Evolutionary conservation across 2,329 filamentous ascomycete genomes (phyloP).

Genomic region (Ophiosphaerella herpotricha): DNA sequence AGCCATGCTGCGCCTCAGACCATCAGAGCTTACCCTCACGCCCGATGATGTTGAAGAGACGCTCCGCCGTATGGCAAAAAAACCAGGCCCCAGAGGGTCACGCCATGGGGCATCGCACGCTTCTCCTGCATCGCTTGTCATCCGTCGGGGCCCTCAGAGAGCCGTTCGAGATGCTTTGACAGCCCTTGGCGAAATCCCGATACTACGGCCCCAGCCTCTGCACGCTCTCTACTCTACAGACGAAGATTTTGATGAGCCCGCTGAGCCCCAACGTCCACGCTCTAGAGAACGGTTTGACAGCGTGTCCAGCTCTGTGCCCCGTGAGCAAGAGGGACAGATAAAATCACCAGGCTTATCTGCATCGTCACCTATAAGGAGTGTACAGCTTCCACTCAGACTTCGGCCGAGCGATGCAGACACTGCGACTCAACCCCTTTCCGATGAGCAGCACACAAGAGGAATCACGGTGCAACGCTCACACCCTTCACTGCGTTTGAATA

Average conservation of each 20-base stretch:
- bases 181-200: conserved; percentile 29
- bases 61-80: conserved; percentile 35
- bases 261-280: conserved; percentile 1
- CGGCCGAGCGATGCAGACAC: conserved; percentile 4
- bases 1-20: conserved; percentile 42
- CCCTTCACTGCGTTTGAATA: conserved; percentile 8
- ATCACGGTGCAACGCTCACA: conserved; percentile 5
- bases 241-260: conserved; percentile 16
- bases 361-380: conserved; percentile 5
- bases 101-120: conserved; percentile 6
- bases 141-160: conserved; percentile 38
- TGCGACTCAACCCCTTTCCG: background rate
- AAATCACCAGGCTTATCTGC: background rate
- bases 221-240: conserved; percentile 24
- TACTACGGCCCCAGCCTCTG: conserved; percentile 27
- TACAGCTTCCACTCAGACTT: conserved; percentile 32
- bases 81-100: conserved; percentile 18
- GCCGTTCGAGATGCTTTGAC: conserved; percentile 37
- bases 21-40: conserved; percentile 44
- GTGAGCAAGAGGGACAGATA: conserved; percentile 1
- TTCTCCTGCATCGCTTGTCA: conserved; percentile 19
- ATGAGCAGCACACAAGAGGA: conserved; percentile 8
- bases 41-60: conserved; percentile 44
- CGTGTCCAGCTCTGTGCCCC: background rate
- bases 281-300: conserved; percentile 8